These are phyloP conservation scores for Syncephalastrum monosporum DNA, from an alignment of 371 early-diverging fungal species.

Conservation along the genomic window DNA sequence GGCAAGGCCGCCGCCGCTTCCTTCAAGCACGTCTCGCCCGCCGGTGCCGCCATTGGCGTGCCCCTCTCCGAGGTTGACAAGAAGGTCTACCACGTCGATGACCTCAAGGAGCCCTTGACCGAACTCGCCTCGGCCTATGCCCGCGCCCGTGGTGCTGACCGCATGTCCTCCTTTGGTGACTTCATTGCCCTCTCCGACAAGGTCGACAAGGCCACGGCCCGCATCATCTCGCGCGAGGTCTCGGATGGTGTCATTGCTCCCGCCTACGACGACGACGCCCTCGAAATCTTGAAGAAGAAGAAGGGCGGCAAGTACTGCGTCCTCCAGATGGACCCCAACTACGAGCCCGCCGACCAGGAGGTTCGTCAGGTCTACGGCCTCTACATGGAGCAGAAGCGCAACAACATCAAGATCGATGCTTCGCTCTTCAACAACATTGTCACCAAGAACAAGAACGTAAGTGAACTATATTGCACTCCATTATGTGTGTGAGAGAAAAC, in stretches of 20 bases:
- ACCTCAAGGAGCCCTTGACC: slow-evolving; percentile 68
- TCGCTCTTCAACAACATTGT: slow-evolving; percentile 84
- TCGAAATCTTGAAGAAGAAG: slow-evolving; percentile 90
- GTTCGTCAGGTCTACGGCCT: slow-evolving; percentile 94
- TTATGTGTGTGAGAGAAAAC: neutral
- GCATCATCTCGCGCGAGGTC: slow-evolving; percentile 90
- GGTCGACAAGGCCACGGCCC: slow-evolving; percentile 92
- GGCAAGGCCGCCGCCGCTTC: slow-evolving; percentile 86
- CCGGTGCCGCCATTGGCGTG: slow-evolving; percentile 94
- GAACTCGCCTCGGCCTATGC: slow-evolving; percentile 86
- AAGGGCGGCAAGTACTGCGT: slow-evolving; percentile 97
- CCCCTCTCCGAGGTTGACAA: slow-evolving; percentile 81
- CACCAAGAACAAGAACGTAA: slow-evolving; percentile 70
- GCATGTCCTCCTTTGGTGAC: slow-evolving; percentile 98
- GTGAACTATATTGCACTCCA: slow-evolving; percentile 14
- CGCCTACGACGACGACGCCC: slow-evolving; percentile 82
- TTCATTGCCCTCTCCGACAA: slow-evolving; percentile 91
- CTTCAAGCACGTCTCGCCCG: slow-evolving; percentile 98
- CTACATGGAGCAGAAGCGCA: slow-evolving; percentile 87
- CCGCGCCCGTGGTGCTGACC: slow-evolving; percentile 91
- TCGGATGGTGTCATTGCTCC: slow-evolving; percentile 98
- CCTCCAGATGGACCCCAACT: slow-evolving; percentile 87
- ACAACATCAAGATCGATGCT: slow-evolving; percentile 74
- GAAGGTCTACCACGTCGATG: slow-evolving; percentile 91
- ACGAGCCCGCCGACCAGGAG: slow-evolving; percentile 84